Conservation (phyloP, 306 rosid species). For the Cucurbita moschata region DNA sequence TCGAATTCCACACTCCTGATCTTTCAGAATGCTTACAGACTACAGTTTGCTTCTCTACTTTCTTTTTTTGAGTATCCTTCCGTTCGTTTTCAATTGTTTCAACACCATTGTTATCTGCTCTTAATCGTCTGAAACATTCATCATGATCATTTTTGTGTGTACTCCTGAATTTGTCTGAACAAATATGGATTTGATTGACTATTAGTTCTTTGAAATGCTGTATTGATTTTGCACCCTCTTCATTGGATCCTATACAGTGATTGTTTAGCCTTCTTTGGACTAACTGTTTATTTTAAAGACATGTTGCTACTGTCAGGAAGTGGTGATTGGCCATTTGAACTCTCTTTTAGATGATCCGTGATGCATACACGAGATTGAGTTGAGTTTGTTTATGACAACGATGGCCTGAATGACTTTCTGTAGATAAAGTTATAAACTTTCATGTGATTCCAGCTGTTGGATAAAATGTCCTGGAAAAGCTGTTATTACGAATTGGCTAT, state of each 20-base stretch:
- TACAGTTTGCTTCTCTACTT: neutral
- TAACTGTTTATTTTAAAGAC: neutral
- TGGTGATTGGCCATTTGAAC: slow-evolving; percentile 20
- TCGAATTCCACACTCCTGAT: neutral
- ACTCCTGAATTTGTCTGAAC: neutral
- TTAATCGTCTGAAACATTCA: neutral
- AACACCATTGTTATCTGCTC: neutral
- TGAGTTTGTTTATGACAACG: slow-evolving; percentile 28
- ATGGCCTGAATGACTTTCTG: slow-evolving; percentile 24
- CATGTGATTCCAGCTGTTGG: slow-evolving; percentile 35
- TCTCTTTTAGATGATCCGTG: slow-evolving; percentile 31
- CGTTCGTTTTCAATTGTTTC: neutral
- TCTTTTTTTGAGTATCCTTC: neutral
- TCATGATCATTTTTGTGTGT: neutral
- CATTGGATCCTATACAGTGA: neutral
- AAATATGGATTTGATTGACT: neutral
- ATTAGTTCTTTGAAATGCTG: neutral
- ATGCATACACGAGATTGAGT: slow-evolving; percentile 34
- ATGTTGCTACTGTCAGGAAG: neutral
- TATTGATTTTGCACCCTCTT: neutral
- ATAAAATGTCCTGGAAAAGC: slow-evolving; percentile 7
- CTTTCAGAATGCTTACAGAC: neutral
- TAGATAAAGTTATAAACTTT: slow-evolving; percentile 19
- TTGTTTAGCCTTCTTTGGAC: neutral
- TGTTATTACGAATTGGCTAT: neutral